Conservation (phyloP, 1,284 basidiomycete genomes). For the Papiliotrema flavescens region DNA sequence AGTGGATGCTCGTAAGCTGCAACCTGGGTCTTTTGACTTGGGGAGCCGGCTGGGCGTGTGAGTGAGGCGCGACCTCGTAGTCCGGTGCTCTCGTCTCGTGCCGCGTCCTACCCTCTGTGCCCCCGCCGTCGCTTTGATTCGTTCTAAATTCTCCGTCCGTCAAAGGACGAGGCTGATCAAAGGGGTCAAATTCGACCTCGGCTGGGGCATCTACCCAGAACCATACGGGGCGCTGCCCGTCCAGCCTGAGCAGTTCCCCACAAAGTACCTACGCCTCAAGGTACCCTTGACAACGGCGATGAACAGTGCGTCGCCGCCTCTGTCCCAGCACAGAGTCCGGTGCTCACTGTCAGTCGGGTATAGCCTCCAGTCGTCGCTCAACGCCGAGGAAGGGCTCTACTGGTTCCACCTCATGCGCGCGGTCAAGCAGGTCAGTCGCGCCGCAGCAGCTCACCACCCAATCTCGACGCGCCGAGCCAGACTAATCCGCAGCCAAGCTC, state of each 20-base stretch:
- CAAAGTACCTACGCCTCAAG: slow-evolving; percentile 6
- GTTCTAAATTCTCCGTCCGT: background rate
- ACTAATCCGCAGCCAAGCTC: slow-evolving; percentile 15
- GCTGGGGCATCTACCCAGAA: slow-evolving; percentile 18
- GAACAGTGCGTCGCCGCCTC: background rate
- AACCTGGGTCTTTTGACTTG: background rate
- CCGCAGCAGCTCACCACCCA: too few relatives aligned
- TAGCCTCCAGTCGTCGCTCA: slow-evolving; percentile 25
- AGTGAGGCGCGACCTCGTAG: background rate
- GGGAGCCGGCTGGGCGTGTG: slow-evolving; percentile 1
- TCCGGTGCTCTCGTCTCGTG: too few relatives aligned
- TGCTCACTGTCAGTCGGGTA: slow-evolving; percentile 14
- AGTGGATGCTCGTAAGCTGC: slow-evolving; percentile 1
- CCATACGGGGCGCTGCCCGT: slow-evolving; percentile 17
- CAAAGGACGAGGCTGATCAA: background rate
- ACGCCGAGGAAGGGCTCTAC: slow-evolving; percentile 33
- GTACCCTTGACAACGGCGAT: background rate
- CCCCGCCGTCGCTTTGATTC: too few relatives aligned
- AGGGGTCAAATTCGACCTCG: slow-evolving; percentile 26
- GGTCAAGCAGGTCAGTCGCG: background rate
- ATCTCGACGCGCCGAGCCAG: too few relatives aligned
- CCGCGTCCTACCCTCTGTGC: too few relatives aligned
- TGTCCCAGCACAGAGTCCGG: background rate
- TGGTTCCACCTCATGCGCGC: slow-evolving; percentile 36
- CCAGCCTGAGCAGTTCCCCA: slow-evolving; percentile 15